Percentiles rank a stretch among this genome's conserved stretches.
Evolutionary conservation across 257 asterid genomes (phyloP).

Genomic region (Rehmannia glutinosa): DNA sequence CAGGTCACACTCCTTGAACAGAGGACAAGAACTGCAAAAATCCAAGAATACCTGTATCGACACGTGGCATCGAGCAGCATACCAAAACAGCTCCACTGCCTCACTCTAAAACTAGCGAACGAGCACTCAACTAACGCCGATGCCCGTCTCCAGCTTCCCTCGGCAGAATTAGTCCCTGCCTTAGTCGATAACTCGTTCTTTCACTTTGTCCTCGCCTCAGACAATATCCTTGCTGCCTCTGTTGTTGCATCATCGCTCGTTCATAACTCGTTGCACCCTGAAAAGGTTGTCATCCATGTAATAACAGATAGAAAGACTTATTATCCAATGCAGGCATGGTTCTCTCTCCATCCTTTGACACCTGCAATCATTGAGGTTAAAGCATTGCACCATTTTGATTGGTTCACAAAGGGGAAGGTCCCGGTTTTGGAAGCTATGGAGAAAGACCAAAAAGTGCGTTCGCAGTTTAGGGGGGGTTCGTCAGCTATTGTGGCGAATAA

Average conservation of each 20-base stretch:
- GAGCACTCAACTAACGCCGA: slow-evolving; percentile 83
- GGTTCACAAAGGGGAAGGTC: slow-evolving; percentile 78
- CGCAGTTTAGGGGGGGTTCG: slow-evolving; percentile 79
- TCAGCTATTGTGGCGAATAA: slow-evolving; percentile 70
- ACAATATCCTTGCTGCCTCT: slow-evolving; percentile 88
- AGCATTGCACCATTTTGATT: slow-evolving; percentile 81
- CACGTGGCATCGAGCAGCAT: slow-evolving; percentile 99
- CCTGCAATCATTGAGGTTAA: slow-evolving; percentile 83
- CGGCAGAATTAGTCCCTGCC: slow-evolving; percentile 78
- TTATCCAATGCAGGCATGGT: slow-evolving; percentile 91
- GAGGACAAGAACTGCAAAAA: slow-evolving; percentile 84
- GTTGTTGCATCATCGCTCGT: slow-evolving; percentile 90
- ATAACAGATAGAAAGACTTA: slow-evolving; percentile 81
- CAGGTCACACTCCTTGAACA: slow-evolving; percentile 80
- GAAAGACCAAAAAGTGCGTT: slow-evolving; percentile 66
- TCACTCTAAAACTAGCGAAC: slow-evolving; percentile 68
- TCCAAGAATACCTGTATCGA: slow-evolving; percentile 92
- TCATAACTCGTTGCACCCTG: slow-evolving; percentile 62
- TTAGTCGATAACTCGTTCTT: slow-evolving; percentile 77
- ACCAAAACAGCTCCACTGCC: slow-evolving; percentile 92
- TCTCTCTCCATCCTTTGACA: slow-evolving; percentile 60
- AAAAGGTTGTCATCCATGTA: slow-evolving; percentile 60
- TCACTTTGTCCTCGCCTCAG: slow-evolving; percentile 91
- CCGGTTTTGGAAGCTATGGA: slow-evolving; percentile 94
- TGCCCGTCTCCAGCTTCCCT: slow-evolving; percentile 93